Base-by-base conservation (phyloP, 805 yeast genomes). In the Ascoidea rubescens region DNA sequence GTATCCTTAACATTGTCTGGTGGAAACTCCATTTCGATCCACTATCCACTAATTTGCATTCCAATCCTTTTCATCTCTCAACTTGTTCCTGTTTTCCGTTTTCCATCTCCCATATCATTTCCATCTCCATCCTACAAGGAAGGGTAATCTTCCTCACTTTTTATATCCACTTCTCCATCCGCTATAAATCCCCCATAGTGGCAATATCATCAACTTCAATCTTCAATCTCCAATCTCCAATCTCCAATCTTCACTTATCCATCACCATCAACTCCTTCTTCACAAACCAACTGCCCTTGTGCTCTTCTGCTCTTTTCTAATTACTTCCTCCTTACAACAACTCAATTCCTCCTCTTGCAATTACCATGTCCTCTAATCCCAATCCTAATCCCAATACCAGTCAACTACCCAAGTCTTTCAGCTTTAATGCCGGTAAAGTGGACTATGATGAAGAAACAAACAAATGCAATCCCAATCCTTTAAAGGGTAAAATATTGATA, bases 391-490 rank as follows among this genome's bases (percentile, higher is more conserved):
- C 28, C 28, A 21, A 21, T 21, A 21, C 28, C 28, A 21, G 3
- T 21, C 43, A 37, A 37, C 14, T 4, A 10, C 43, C 43, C 14
- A 8, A 8, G 14, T 10, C 14, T 10, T 10, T 37, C 8, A 10
- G 14, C 14, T 37, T 37, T 37, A 10, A 10, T 4, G 96, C 96
- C 31, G 96, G 96, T 21, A 75, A 74, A 62, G 93, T 85, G 6
- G 72, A 72, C 14, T 82, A 75, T 62, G 77, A 84, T 60, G 82
- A 75, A 53, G 72, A 70, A 8, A 71, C 84, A 1, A 76, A 80
- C 49, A 65, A 71, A 42, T 87, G 87, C 52, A 78, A 82, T 4
- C 91, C 96, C n/a, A 70, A 73, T 54, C 79, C 83, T 2, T 74
- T 77, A 54, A 85, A 82, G 58, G 96, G 96, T 7, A 65, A 67